Evolutionary conservation across 2,329 filamentous ascomycete genomes (phyloP).

Genomic region (Chaetomiaceae sp.): DNA sequence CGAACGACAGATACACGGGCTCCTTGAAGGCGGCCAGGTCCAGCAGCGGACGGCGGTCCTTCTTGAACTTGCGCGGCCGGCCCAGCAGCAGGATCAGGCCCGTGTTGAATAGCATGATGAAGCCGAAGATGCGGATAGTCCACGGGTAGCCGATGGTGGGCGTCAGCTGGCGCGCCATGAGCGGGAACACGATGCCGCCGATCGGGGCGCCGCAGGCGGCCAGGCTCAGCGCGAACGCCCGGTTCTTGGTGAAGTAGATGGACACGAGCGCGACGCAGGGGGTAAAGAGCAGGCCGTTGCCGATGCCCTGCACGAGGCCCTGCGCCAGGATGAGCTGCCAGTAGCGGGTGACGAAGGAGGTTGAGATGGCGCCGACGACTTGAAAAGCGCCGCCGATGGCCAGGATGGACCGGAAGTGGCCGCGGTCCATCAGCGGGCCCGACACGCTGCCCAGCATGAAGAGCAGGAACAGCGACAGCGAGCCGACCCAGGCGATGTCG

Average conservation of each 20-base stretch:
- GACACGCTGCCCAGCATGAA: slow-evolving; percentile 32
- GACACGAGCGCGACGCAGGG: slow-evolving; percentile 35
- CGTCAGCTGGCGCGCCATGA: slow-evolving; percentile 47
- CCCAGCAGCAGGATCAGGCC: background rate
- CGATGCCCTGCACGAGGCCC: slow-evolving; percentile 9
- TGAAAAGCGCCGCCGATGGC: slow-evolving; percentile 30
- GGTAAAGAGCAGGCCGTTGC: slow-evolving; percentile 8
- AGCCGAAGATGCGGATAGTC: slow-evolving; percentile 54
- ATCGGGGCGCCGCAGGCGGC: background rate
- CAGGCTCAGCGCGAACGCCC: background rate
- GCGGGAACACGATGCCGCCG: slow-evolving; percentile 35
- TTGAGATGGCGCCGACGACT: slow-evolving; percentile 1
- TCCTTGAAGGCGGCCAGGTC: background rate
- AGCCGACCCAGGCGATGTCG: slow-evolving; percentile 34
- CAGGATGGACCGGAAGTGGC: slow-evolving; percentile 31
- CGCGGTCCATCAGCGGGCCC: slow-evolving; percentile 36
- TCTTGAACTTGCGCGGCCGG: background rate
- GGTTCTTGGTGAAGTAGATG: background rate
- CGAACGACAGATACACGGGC: background rate
- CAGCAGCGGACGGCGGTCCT: background rate
- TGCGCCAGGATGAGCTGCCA: slow-evolving; percentile 15
- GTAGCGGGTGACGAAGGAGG: slow-evolving; percentile 10
- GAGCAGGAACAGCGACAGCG: slow-evolving; percentile 34
- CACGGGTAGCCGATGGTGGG: slow-evolving; percentile 57
- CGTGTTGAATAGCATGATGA: slow-evolving; percentile 37